Evolutionary conservation across 192 early-diverging fungal genomes (phyloP), one percentile per base, ranked within the genome.

Genomic region (Backusella tuberculispora): DNA sequence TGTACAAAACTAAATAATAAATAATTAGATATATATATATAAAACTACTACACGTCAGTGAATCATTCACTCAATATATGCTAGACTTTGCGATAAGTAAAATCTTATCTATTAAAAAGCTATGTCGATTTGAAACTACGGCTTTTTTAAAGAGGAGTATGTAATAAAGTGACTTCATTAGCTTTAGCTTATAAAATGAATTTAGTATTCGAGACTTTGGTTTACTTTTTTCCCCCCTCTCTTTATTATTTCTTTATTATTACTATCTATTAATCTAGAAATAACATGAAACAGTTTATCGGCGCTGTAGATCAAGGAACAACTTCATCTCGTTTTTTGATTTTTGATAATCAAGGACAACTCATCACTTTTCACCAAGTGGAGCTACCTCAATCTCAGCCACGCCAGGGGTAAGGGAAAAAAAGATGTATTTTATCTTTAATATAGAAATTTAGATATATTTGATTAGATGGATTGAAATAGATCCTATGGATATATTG

Each of bases 241-340:
- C 19, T 66, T n/a, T 14, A 0, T 42, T 44, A 6, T 46, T 44
- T 21, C 21, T 73, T 65, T 66, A 13, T 50, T 21, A 81, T 83
- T 82, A 78, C 82, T n/a, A 76, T 21, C 4, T 17, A 56, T 21
- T 0, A 45, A 2, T 12, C 8, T 12, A 10, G 44, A 12, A 56
- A 21, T n/a, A 56, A n/a, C 2, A 21, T 56, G 24, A 56, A 66
- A 41, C 66, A 78, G 38, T 92, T 88, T 80, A 79, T 94, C 46
- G 95, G 92, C 26, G 85, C 95, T 74, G 94, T 98, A 69, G 96
- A 98, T 87, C 94, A 97, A 83, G 96, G 96, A 75, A 98, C 96
- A 9, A 91, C 92, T 15, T 94, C 92, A 47, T 90, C 96, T 38
- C 91, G 96, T 21, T 96, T 98, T 83, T 90, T 98, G 37, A 89